Base-by-base conservation (phyloP, 1,284 basidiomycete species). In the Fistulinella cinereoalba region DNA sequence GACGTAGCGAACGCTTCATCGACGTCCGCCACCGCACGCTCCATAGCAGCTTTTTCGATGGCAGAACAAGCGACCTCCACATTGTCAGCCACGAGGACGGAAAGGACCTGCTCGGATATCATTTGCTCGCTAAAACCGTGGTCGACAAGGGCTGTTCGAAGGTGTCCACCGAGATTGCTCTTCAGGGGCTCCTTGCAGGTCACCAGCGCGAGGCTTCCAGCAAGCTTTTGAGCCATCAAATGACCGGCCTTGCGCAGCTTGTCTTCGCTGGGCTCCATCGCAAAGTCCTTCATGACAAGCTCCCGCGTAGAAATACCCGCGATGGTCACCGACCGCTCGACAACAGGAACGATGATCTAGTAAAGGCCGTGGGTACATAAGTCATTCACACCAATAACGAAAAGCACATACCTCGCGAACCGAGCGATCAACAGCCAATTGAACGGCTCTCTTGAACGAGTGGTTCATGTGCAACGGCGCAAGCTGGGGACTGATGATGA, bases 301-400 rank as follows among this genome's bases (percentile, higher is more conserved):
- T 99, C 97, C 33, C 94, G 80, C 15, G 96, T 97, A 18, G 97
- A 99, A 56, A 99, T 97, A 25, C 94, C 92, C 8, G 97, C 97
- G 57, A 99, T 99, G 2, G 97, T 99, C 36, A 98, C 97, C n/a
- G 94, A 97, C 49, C 97, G 83, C 66, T 99, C 97, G 16, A 99
- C 96, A 40, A 99, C 96, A 4, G 97, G 97, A 15, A 95, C 76
- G 56, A 99, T 96, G 56, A 99, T 98, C 83, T 90, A 56, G 3
- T 43, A 37, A 37, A 40, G 6, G 44, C 7, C 5, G 21, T 10
- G 31, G 47, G 5, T n/a, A 53, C 13, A 23, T 25, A 21, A 18
- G 34, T 34, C 18, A 3, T 31, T 37, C 22, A 42, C 13, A 19
- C 11, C 21, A 29, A 15, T 9, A 12, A 51, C 24, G 21, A 36